Base-by-base conservation (phyloP, 2,329 filamentous ascomycete species). In the Hypoxylon sp. region DNA sequence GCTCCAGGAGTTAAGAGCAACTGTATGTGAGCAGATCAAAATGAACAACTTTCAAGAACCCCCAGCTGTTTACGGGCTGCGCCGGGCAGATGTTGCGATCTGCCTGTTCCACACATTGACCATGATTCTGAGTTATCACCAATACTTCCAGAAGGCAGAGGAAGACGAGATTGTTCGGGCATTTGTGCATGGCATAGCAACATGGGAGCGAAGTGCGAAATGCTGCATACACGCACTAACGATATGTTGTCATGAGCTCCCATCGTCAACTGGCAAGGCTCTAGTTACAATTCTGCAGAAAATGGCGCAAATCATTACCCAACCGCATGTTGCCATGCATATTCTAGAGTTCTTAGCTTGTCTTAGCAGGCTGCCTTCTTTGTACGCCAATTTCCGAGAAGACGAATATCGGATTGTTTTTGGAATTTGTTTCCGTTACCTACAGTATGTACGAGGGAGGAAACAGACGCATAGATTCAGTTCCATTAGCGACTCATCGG, bases 231-330 rank as follows among this genome's bases (percentile, higher is more conserved):
- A 99, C 78, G 95, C 95, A 0, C 84, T 99, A 19, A 94, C 94
- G 0, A 92, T 99, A 67, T 98, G 95, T 82, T 98, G 94, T 78
- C 94, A 98, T 75, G 96, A 99, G 79, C 87, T 98, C 27, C 94
- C 96, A 2, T 86, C 92, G 17, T 95, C 95, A 11, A 92, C 94
- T 56, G 93, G 92, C 76, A 97, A 95, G 77, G 91, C 90, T 19
- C 85, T 98, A 67, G 92, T 95, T 50, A 92, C 90, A 50, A 93
- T 98, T 72, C 85, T 99, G 61, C 92, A 94, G 75, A 95, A 93
- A 77, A 97, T 99, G 93, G 92, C 94, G 0, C 93, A 94, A 74
- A 97, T 98, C 75, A 97, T 99, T 75, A 98, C 96, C 0, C 94
- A 97, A 75, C 91, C 93, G 6, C 89, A 94, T 62, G 92, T 98